phyloP scores from a whole-genome alignment of 2,329 filamentous ascomycete genomes.

The Colletotrichum sidae region DNA sequence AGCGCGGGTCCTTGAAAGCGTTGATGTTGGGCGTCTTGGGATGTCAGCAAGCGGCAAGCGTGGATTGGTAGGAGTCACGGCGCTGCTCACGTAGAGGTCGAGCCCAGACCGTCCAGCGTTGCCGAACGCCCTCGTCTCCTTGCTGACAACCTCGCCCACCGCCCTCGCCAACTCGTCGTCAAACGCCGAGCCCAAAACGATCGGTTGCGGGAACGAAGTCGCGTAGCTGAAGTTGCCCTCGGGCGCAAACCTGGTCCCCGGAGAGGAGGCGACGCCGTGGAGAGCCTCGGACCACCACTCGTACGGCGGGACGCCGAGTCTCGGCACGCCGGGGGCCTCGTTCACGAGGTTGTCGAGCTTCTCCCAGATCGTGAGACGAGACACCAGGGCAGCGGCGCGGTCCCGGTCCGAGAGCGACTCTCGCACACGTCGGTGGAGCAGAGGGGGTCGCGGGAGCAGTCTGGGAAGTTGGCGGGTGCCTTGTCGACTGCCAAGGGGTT shows the following conservation, averaged over 20 bases:
- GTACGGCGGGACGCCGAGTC: constrained; percentile 69
- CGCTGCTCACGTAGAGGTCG: constrained; percentile 61
- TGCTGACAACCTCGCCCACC: constrained; percentile 66
- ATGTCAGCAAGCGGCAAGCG: neutral
- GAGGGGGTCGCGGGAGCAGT: constrained; percentile 44
- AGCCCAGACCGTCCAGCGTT: constrained; percentile 67
- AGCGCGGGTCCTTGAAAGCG: constrained; percentile 71
- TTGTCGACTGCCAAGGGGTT: neutral
- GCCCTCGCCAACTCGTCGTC: constrained; percentile 70
- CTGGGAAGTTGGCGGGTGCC: constrained; percentile 35
- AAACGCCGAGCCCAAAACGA: constrained; percentile 71
- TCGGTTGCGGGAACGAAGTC: constrained; percentile 74
- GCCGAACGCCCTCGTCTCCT: constrained; percentile 73
- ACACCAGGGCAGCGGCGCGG: constrained; percentile 60
- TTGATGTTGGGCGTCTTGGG: constrained; percentile 72
- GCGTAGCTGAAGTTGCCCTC: constrained; percentile 68
- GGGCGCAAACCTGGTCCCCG: constrained; percentile 63
- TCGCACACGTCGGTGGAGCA: constrained; percentile 58
- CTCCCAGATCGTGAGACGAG: constrained; percentile 62
- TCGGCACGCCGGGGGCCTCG: constrained; percentile 58
- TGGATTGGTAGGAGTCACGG: too few species aligned
- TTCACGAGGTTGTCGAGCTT: constrained; percentile 62
- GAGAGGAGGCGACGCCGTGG: constrained; percentile 68
- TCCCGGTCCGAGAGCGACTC: constrained; percentile 50
- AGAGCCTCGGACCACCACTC: constrained; percentile 73